phyloP scores from a whole-genome alignment of 2,329 filamentous ascomycete species.

The Ascosphaera apis region DNA sequence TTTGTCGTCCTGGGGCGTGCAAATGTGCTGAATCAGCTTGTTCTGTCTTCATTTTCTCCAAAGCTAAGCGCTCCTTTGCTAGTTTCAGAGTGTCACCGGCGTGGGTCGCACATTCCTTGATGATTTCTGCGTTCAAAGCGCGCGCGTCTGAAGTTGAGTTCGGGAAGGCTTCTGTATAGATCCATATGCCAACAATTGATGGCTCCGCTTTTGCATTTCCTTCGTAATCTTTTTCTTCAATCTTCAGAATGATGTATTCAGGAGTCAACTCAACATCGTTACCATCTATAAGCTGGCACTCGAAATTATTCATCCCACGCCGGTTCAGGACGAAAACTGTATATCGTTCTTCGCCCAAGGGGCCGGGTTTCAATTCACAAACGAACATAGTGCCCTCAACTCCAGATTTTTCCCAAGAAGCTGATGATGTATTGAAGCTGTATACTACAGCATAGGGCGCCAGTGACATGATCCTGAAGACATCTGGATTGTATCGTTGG shows the following conservation, averaged over 20 bases:
- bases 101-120: conserved; percentile 30
- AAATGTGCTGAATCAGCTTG: conserved; percentile 11
- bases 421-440: conserved; percentile 41
- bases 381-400: conserved; percentile 80
- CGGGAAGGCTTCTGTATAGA: conserved; percentile 36
- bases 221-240: conserved; percentile 12
- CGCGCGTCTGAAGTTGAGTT: conserved; percentile 30
- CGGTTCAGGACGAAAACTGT: conserved; percentile 50
- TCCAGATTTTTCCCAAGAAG: conserved; percentile 62
- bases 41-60: too few species aligned
- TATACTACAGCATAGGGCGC: conserved; percentile 77
- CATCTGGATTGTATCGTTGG: conserved; percentile 52
- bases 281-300: conserved; percentile 34
- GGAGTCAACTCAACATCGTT: conserved; percentile 41
- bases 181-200: conserved; percentile 37
- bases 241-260: conserved; percentile 36
- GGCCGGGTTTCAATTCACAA: conserved; percentile 34
- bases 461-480: conserved; percentile 52
- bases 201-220: too few species aligned
- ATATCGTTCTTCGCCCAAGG: conserved; percentile 25
- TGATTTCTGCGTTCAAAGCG: conserved; percentile 28
- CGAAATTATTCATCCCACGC: conserved; percentile 45
- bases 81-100: conserved; percentile 26
- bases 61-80: conserved; percentile 17
- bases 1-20: conserved; percentile 22